A percentile compares a stretch with the other conserved stretches of the same genome.
phyloP scores from a whole-genome alignment of 2,329 filamentous ascomycete species.

The Colletotrichum higginsianum region DNA sequence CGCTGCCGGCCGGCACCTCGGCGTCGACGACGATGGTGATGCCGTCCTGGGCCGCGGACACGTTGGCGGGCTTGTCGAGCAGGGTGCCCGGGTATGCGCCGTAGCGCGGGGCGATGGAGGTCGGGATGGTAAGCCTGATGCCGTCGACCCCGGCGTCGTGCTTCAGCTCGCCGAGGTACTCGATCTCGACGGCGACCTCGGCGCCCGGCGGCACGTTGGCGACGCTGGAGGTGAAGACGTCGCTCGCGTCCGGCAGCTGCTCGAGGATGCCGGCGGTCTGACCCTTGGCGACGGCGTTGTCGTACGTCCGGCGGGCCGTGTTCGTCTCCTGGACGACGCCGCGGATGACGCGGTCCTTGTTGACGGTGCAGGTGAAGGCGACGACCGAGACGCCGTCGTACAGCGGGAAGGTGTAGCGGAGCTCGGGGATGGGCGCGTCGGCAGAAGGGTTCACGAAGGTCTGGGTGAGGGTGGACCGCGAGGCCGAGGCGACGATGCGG shows the following conservation, averaged over 20 bases:
- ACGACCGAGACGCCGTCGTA: constrained; percentile 81
- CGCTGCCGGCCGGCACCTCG: constrained; percentile 66
- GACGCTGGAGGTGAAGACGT: constrained; percentile 78
- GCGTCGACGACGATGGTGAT: constrained; percentile 52
- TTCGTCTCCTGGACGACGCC: constrained; percentile 78
- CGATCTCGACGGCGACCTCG: constrained; percentile 72
- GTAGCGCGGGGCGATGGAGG: constrained; percentile 77
- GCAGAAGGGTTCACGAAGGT: constrained; percentile 72
- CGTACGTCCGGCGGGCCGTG: constrained; percentile 72
- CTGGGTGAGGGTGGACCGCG: constrained; percentile 65
- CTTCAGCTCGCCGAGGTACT: constrained; percentile 79
- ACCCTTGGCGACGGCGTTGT: constrained; percentile 70
- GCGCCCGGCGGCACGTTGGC: constrained; percentile 76
- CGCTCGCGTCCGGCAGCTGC: constrained; percentile 70
- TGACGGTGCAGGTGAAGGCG: constrained; percentile 74
- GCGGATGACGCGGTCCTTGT: constrained; percentile 69
- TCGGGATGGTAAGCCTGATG: constrained; percentile 78
- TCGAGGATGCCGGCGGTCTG: constrained; percentile 77
- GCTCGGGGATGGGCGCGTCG: constrained; percentile 55
- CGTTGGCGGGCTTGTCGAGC: constrained; percentile 44
- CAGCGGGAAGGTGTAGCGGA: constrained; percentile 78
- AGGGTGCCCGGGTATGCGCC: constrained; percentile 60
- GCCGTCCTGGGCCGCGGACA: constrained; percentile 36
- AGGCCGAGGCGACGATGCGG: constrained; percentile 71
- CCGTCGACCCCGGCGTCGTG: constrained; percentile 79